Evolutionary conservation across 306 rosid genomes (phyloP), one percentile per base, ranked within the genome.

Genomic region (Oemleria cerasiformis): DNA sequence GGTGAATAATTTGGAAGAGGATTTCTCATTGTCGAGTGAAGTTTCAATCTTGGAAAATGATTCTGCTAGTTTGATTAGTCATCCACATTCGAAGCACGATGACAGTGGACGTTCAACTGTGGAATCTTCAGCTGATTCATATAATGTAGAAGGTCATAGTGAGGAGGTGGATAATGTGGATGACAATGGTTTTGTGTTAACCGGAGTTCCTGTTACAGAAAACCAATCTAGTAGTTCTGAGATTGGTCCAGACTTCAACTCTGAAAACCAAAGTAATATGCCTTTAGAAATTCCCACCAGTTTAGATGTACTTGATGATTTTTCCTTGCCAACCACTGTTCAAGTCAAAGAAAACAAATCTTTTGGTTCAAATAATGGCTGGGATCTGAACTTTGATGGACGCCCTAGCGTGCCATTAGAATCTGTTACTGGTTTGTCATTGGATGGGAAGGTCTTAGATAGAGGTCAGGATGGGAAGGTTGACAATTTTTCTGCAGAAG

Each of bases 91-190:
- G 59, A 65, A 49, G 38, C 79, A 40, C 2, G 66, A 79, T 56
- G 69, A 69, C 57, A 65, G 68, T 55, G 73, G 61, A 82, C 61
- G 67, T 62, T 44, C 65, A 66, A 71, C 72, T 40, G 53, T 63
- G 55, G 88, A 86, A 77, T 64, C 66, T 74, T 76, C 71, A 44
- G 73, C 68, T 12, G 82, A 80, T 51, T 72, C 53, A 10, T 43
- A 51, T 77, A 63, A 70, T 79, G 62, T 65, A 9, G 83, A 77
- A 71, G 72, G 44, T 50, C 60, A 68, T 47, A 81, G 74, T 45
- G 70, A 73, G 64, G 72, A 10, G 71, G 42, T 56, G 68, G 59
- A 54, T 41, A 44, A 43, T 61, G 40, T 54, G 58, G 80, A 53
- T 59, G 89, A 64, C 77, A 83, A 83, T 65, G 39, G 56, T 40